phyloP scores from a whole-genome alignment of 306 rosid genomes.

The Ceratonia siliqua region DNA sequence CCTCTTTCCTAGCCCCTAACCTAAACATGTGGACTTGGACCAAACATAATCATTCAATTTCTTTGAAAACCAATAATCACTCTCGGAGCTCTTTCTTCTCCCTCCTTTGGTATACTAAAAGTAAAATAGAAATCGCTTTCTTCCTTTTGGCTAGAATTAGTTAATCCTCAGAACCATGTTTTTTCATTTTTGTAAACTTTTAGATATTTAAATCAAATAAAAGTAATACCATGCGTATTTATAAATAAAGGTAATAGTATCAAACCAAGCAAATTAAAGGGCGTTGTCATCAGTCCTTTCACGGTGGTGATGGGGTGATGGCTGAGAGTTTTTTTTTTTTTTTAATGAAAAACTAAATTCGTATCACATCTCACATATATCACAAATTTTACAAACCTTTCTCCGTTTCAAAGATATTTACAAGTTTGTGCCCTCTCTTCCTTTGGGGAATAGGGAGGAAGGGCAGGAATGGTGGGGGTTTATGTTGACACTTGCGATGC shows the following conservation, averaged over 20 bases:
- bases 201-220: background rate
- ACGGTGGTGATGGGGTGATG: no score
- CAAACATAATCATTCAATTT: background rate
- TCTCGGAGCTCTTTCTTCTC: constrained; percentile 1
- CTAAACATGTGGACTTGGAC: background rate
- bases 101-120: no score
- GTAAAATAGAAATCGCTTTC: background rate
- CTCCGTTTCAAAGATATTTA: constrained; percentile 56
- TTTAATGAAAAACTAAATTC: constrained; percentile 30
- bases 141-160: background rate
- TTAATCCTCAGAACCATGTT: background rate
- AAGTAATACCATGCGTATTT: constrained; percentile 15
- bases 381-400: constrained; percentile 51
- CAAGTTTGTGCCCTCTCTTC: constrained; percentile 31
- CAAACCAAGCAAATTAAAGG: background rate
- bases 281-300: no score
- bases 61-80: background rate
- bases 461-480: no score
- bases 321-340: no score
- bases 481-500: constrained; percentile 48
- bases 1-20: no score
- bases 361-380: constrained; percentile 26
- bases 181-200: background rate
- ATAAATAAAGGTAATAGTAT: background rate
- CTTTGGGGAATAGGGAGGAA: no score